Base-by-base conservation (phyloP, 352 stramenopile species). In the Pythium insidiosum region DNA sequence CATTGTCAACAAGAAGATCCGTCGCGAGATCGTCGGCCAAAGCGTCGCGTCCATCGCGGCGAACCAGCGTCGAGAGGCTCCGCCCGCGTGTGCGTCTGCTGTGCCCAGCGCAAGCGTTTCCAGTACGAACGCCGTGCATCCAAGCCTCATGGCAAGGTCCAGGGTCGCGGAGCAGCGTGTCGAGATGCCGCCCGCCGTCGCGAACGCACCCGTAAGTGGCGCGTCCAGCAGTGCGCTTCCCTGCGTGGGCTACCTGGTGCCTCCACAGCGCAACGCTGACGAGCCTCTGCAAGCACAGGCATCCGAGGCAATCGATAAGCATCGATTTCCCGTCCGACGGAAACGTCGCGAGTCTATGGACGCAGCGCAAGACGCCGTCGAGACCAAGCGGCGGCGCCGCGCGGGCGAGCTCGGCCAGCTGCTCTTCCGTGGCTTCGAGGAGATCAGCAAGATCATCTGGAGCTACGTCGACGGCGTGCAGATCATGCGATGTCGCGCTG, bases 1-100 rank as follows among this genome's bases (percentile, higher is more conserved):
- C 35, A 88, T 92, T 25, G 74, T 92, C 25, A 92, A 92, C 59
- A 87, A 87, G 62, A 87, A 88, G 47, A 92, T 88, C 40, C 73
- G 80, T 6, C 61, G 70, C 7, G 51, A 78, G 29, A 73, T 50
- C 34, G 40, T 44, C n/a, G 18, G 24, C 15, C 11, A 23, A 10
- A 37, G 2, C 24, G 19, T 10, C 42, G 20, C 6, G 12, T 38
- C 18, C 4, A 20, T 9, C 11, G 26, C 26, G 9, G 34, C 34
- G 20, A 19, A 10, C 10, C 9, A 15, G 6, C 7, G 11, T 20
- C 7, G 5, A 19, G 7, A 19, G 5, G 21, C 22, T 13, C 36
- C 36, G 36, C 9, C 33, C 9, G 11, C 33, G n/a, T 18, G 11
- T 10, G 11, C 33, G 5, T 16, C n/a, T n/a, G n/a, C n/a, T n/a